Evolutionary conservation across 2,329 filamentous ascomycete species (phyloP).

Genomic region (Magnaporthiopsis rhizophila): DNA sequence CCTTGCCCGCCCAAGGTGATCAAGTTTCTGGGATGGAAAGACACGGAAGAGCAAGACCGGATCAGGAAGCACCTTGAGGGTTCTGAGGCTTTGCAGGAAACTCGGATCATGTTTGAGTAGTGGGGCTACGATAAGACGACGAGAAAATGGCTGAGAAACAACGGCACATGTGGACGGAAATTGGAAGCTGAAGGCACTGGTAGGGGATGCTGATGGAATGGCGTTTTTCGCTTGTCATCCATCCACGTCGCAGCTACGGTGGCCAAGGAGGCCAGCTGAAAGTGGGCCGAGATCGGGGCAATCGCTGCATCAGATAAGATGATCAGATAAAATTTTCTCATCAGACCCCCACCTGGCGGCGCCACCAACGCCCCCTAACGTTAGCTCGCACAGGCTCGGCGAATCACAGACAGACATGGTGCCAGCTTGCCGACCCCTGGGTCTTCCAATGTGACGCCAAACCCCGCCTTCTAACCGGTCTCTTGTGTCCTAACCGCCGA

Average conservation of each 20-base stretch:
- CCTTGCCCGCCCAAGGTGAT: neutral
- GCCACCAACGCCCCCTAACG: neutral
- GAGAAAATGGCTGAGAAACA: too few relatives aligned
- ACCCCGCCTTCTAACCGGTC: neutral
- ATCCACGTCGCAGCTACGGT: too few relatives aligned
- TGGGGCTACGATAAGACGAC: too few relatives aligned
- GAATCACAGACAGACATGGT: neutral
- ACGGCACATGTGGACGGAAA: too few relatives aligned
- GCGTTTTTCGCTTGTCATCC: too few relatives aligned
- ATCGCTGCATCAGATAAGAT: conserved; percentile 1
- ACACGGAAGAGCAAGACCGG: neutral
- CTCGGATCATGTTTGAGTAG: neutral
- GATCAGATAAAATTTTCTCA: conserved; percentile 4
- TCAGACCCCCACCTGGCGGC: neutral
- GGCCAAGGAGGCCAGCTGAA: neutral
- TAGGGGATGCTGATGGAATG: too few relatives aligned
- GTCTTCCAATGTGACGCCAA: neutral
- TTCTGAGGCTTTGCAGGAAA: neutral
- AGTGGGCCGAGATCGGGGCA: neutral
- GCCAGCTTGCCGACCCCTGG: neutral
- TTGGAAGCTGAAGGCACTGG: too few relatives aligned
- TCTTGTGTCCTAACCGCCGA: neutral
- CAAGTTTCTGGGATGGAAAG: neutral
- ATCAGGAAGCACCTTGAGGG: neutral
- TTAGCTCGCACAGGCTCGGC: too few relatives aligned